Evolutionary conservation across 768 basidiomycete species (phyloP).

Genomic region (Trametes cubensis): DNA sequence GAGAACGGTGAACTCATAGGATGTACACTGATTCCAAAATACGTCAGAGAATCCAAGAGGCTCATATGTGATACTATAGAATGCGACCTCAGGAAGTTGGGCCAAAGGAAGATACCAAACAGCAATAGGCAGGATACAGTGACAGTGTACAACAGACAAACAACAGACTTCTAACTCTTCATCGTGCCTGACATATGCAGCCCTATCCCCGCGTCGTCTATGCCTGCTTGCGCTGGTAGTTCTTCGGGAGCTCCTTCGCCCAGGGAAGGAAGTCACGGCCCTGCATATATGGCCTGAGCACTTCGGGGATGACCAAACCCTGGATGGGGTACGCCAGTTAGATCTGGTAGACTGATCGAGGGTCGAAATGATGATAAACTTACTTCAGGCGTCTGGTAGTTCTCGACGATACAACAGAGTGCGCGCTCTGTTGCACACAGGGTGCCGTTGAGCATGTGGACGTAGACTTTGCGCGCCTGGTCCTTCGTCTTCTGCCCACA

Average conservation of each 20-base stretch:
- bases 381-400: conserved; percentile 95
- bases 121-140: not conserved
- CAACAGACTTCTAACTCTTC: conserved; percentile 5
- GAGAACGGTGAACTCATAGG: too few species aligned
- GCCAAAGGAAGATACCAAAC: not conserved
- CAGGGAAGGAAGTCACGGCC: conserved; percentile 89
- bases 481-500: conserved; percentile 92
- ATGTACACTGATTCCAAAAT: too few species aligned
- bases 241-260: conserved; percentile 80
- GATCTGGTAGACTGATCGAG: not conserved
- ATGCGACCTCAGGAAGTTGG: too few species aligned
- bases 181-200: not conserved
- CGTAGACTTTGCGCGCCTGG: conserved; percentile 89
- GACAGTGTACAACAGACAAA: conserved; percentile 11
- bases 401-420: conserved; percentile 96
- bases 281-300: conserved; percentile 92
- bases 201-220: conserved; percentile 23
- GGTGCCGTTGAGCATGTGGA: conserved; percentile 99
- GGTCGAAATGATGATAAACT: conserved; percentile 31
- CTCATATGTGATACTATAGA: too few species aligned
- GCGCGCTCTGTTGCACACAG: conserved; percentile 97
- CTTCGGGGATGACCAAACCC: conserved; percentile 91
- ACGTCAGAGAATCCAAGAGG: too few species aligned
- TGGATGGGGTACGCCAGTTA: conserved; percentile 35
- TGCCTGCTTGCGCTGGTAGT: conserved; percentile 70